phyloP scores from a whole-genome alignment of 164 flowering plant genomes.

The Cinnamomum micranthum region DNA sequence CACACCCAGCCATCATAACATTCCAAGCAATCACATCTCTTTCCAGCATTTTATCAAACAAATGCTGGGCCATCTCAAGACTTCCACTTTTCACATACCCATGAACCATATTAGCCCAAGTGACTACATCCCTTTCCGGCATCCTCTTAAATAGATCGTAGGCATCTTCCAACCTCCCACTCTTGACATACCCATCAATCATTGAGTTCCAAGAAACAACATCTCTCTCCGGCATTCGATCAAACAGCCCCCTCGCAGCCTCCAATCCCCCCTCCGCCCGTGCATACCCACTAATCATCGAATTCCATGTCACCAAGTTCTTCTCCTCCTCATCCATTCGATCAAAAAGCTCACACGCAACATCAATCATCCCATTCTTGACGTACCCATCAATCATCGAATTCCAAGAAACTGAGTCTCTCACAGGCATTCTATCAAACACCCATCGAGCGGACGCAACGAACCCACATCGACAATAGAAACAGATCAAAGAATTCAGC shows the following conservation, averaged over 20 bases:
- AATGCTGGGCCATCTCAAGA: slow-evolving; percentile 35
- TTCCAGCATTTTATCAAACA: slow-evolving; percentile 50
- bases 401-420: slow-evolving; percentile 63
- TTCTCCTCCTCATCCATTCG: slow-evolving; percentile 35
- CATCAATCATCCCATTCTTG: slow-evolving; percentile 43
- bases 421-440: slow-evolving; percentile 45
- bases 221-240: slow-evolving; percentile 56
- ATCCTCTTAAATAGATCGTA: slow-evolving; percentile 40
- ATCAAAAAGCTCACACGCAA: slow-evolving; percentile 52
- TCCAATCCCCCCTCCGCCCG: slow-evolving; percentile 30
- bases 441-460: slow-evolving; percentile 37
- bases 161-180: slow-evolving; percentile 50
- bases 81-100: slow-evolving; percentile 53
- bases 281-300: slow-evolving; percentile 52
- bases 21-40: slow-evolving; percentile 56
- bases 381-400: slow-evolving; percentile 64
- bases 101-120: slow-evolving; percentile 60
- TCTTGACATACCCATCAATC: slow-evolving; percentile 57
- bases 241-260: slow-evolving; percentile 44
- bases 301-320: slow-evolving; percentile 66
- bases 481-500: slow-evolving; percentile 47
- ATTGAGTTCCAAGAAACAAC: slow-evolving; percentile 65
- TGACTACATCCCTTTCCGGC: slow-evolving; percentile 48
- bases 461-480: slow-evolving; percentile 43
- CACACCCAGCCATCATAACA: slow-evolving; percentile 66